Percentiles rank a stretch among this genome's conserved stretches.
Evolutionary conservation across 164 flowering plant species (phyloP).

Genomic region (Taxillus chinensis): DNA sequence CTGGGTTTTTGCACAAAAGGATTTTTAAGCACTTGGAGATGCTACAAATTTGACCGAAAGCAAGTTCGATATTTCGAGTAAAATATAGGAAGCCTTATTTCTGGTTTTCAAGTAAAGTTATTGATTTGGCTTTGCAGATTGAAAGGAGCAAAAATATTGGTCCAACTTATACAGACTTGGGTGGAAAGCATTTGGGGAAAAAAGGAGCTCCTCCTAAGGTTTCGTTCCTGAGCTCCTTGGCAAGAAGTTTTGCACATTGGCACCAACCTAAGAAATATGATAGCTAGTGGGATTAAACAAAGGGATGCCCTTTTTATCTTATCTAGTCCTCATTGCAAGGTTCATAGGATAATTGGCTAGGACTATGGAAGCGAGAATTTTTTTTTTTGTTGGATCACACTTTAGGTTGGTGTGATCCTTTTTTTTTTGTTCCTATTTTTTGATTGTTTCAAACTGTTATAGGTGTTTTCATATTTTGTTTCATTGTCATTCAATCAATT

Average conservation of each 20-base stretch:
- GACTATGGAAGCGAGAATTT: constrained; percentile 1
- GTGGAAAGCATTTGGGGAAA: constrained; percentile 68
- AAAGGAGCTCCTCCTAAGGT: constrained; percentile 34
- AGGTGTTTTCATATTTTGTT: constrained; percentile 3
- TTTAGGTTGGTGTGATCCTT: background rate
- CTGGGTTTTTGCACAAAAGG: too few species aligned
- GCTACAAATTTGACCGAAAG: too few species aligned
- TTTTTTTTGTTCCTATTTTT: background rate
- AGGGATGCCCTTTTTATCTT: background rate
- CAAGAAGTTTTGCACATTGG: constrained; percentile 63
- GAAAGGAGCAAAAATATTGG: constrained; percentile 52
- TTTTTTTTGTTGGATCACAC: too few species aligned
- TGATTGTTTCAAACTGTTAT: constrained; percentile 8
- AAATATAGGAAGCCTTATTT: too few species aligned
- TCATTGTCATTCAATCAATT: constrained; percentile 16
- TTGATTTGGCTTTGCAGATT: constrained; percentile 5
- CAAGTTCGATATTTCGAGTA: too few species aligned
- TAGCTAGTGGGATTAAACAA: constrained; percentile 11
- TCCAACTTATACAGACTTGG: constrained; percentile 57
- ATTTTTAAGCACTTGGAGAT: too few species aligned
- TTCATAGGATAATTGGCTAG: background rate
- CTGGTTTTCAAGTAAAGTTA: too few species aligned
- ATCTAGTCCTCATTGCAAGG: background rate
- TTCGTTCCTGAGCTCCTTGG: constrained; percentile 48
- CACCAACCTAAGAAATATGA: constrained; percentile 65